Conservation (phyloP, 768 basidiomycete genomes). For the Serendipita indica region DNA sequence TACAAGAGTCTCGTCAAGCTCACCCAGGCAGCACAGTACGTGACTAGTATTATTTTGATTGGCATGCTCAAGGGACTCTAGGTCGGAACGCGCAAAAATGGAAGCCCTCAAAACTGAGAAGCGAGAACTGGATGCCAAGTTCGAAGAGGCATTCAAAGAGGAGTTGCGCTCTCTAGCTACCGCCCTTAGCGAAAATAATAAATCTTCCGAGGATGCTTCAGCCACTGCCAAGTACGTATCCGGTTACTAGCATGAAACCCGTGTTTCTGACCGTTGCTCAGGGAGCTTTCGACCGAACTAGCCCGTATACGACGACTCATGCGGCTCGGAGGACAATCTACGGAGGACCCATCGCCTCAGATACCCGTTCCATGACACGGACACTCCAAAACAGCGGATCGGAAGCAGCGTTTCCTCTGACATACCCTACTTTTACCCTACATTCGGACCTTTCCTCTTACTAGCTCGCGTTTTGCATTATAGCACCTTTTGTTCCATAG, state of each 20-base stretch:
- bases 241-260: conserved; percentile 4
- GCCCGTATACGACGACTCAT: conserved; percentile 58
- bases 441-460: too few relatives aligned
- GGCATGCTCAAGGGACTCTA: conserved; percentile 30
- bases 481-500: too few relatives aligned
- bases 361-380: neutral
- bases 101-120: conserved; percentile 33
- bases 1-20: conserved; percentile 35
- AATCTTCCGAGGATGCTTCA: conserved; percentile 41
- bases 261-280: conserved; percentile 19
- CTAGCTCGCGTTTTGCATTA: too few relatives aligned
- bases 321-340: conserved; percentile 22
- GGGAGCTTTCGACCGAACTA: conserved; percentile 47
- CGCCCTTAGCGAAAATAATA: conserved; percentile 33
- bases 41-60: conserved; percentile 28
- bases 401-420: too few relatives aligned
- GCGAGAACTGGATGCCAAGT: conserved; percentile 27
- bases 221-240: conserved; percentile 46
- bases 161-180: conserved; percentile 29
- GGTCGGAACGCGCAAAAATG: conserved; percentile 11
- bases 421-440: too few relatives aligned
- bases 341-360: neutral
- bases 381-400: too few relatives aligned
- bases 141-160: conserved; percentile 46
- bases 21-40: conserved; percentile 44